Evolutionary conservation across 257 asterid genomes (phyloP).

Genomic region (Catharanthus roseus): DNA sequence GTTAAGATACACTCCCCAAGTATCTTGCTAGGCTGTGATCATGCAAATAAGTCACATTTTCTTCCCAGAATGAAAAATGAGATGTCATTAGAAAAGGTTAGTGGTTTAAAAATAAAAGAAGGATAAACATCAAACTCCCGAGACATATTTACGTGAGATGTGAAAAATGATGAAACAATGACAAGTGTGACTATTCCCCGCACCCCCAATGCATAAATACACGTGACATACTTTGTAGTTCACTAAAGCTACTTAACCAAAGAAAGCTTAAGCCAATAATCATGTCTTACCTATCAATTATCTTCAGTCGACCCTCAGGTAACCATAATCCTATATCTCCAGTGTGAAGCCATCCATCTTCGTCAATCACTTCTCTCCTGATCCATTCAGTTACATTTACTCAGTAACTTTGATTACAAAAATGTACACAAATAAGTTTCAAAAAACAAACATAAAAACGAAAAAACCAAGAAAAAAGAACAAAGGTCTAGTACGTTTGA

Average conservation of each 20-base stretch:
- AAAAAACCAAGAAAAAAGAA: not conserved
- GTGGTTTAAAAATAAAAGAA: not conserved
- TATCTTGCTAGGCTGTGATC: not conserved
- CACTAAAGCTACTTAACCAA: no score
- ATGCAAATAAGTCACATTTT: not conserved
- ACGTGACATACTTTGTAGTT: no score
- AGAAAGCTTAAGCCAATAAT: not conserved
- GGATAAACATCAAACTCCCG: not conserved
- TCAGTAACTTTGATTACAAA: not conserved
- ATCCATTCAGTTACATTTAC: not conserved
- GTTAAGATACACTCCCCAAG: not conserved
- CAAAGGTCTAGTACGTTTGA: conserved; percentile 54
- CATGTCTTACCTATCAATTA: conserved; percentile 65
- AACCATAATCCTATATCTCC: conserved; percentile 97
- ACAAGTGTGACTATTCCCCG: not conserved
- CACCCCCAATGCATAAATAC: not conserved
- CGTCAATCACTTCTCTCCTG: conserved; percentile 88
- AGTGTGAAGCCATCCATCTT: conserved; percentile 89
- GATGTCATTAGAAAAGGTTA: not conserved
- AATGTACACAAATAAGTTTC: not conserved
- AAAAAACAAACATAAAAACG: no score
- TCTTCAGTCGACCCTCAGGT: conserved; percentile 89
- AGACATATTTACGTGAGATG: not conserved
- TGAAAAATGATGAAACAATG: not conserved
- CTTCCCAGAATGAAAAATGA: not conserved